Conservation (phyloP, 2,329 filamentous ascomycete species). For the Ophiosphaerella korrae region DNA sequence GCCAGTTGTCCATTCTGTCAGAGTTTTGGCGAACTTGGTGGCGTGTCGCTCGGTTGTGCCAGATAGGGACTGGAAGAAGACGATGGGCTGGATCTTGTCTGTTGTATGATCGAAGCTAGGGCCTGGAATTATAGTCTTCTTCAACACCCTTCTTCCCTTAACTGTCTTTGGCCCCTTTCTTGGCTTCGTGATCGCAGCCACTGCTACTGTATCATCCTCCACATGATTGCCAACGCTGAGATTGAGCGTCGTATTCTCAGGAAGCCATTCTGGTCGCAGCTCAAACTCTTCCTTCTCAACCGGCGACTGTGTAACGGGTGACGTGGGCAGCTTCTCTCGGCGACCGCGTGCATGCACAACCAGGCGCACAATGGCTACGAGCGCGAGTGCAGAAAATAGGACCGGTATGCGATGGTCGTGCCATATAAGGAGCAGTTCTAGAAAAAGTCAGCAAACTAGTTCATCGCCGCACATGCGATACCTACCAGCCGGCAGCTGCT, state of each 20-base stretch:
- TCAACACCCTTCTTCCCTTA: constrained; percentile 39
- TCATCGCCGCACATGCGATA: background rate
- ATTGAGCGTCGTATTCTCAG: constrained; percentile 37
- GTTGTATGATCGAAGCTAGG: constrained; percentile 33
- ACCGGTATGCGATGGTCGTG: constrained; percentile 43
- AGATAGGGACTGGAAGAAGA: constrained; percentile 91
- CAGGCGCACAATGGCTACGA: constrained; percentile 38
- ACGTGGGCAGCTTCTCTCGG: constrained; percentile 35
- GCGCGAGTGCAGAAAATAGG: constrained; percentile 36
- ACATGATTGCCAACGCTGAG: constrained; percentile 38
- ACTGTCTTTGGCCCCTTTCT: constrained; percentile 47
- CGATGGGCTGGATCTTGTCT: constrained; percentile 68
- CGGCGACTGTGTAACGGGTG: constrained; percentile 40
- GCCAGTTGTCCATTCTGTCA: constrained; percentile 54
- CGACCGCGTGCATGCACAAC: constrained; percentile 31
- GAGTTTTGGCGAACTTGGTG: constrained; percentile 62
- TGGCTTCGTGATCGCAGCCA: constrained; percentile 24
- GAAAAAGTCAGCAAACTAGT: constrained; percentile 1
- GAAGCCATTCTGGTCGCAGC: constrained; percentile 42
- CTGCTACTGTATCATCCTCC: constrained; percentile 29
- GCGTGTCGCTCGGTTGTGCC: constrained; percentile 79
- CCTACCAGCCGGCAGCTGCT: constrained; percentile 24
- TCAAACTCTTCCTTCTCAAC: constrained; percentile 38
- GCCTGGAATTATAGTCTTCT: constrained; percentile 21
- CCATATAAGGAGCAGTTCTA: constrained; percentile 46